Evolutionary conservation across 805 yeast species (phyloP).

Genomic region (Ogataea henricii): DNA sequence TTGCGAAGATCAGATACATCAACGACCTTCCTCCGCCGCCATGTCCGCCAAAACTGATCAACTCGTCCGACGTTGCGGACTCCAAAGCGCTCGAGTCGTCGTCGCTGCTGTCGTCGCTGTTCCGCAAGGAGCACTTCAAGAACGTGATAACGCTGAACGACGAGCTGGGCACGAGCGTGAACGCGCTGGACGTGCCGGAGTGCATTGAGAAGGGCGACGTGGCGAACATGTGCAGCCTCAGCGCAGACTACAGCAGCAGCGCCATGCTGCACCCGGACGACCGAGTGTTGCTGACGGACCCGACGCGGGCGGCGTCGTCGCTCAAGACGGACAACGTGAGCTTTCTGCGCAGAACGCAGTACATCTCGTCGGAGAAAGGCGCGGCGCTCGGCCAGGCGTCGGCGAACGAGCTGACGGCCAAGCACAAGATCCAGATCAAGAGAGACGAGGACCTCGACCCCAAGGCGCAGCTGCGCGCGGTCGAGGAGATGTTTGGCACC

Average conservation of each 20-base stretch:
- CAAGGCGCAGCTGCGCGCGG: conserved; percentile 61
- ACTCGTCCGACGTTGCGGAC: conserved; percentile 40
- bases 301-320: conserved; percentile 53
- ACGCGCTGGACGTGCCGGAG: conserved; percentile 65
- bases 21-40: conserved; percentile 94
- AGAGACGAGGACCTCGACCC: conserved; percentile 51
- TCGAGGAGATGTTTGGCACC: conserved; percentile 77
- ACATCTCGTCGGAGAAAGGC: conserved; percentile 66
- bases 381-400: conserved; percentile 21
- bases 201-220: conserved; percentile 54
- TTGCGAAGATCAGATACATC: conserved; percentile 79
- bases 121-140: conserved; percentile 72
- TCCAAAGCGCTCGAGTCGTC: conserved; percentile 47
- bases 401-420: conserved; percentile 20
- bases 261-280: conserved; percentile 74
- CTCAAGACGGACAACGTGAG: conserved; percentile 39
- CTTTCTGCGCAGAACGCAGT: conserved; percentile 94
- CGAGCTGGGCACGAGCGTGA: conserved; percentile 74
- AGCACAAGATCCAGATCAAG: conserved; percentile 24
- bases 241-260: conserved; percentile 26
- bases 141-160: conserved; percentile 61
- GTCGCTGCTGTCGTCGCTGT: conserved; percentile 64
- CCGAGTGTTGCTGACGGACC: conserved; percentile 74
- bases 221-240: conserved; percentile 33
- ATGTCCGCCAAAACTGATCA: conserved; percentile 81